Conservation (phyloP, 1,284 basidiomycete genomes). For the Sporisorium reilianum region DNA sequence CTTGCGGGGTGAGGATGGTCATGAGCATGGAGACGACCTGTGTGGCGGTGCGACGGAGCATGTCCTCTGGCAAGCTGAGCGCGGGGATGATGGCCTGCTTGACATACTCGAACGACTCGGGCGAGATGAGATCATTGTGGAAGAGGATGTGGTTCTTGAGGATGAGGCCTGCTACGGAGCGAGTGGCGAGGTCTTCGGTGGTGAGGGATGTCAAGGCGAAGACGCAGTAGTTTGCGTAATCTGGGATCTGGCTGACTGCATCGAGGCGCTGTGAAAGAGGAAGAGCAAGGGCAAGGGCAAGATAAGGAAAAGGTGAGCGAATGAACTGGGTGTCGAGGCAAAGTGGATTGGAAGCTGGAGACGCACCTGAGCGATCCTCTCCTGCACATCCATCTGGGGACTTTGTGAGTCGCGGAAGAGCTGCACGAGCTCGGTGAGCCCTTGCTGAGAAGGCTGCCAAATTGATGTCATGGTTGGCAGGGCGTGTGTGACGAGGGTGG, state of each 20-base stretch:
- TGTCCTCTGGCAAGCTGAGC: conserved; percentile 60
- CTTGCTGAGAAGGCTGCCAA: conserved; percentile 63
- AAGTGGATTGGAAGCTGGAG: not conserved
- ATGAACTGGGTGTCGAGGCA: not conserved
- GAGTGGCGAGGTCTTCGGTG: conserved; percentile 87
- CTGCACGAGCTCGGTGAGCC: conserved; percentile 61
- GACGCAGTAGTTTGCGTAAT: conserved; percentile 93
- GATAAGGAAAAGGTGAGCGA: not conserved
- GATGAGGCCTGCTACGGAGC: conserved; percentile 94
- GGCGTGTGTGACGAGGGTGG: conserved; percentile 3
- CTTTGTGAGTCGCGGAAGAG: conserved; percentile 65
- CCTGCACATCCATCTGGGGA: conserved; percentile 59
- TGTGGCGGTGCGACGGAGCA: conserved; percentile 67
- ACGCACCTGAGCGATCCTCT: conserved; percentile 59
- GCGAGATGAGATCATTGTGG: conserved; percentile 58
- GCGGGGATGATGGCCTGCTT: conserved; percentile 66
- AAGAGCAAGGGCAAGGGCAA: not conserved
- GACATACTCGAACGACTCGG: conserved; percentile 64
- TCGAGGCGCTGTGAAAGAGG: conserved; percentile 55
- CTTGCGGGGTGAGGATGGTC: conserved; percentile 61
- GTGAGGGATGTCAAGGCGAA: conserved; percentile 86
- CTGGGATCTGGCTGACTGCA: conserved; percentile 60
- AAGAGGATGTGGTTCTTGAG: conserved; percentile 87
- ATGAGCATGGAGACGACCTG: conserved; percentile 68
- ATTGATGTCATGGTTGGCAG: conserved; percentile 38